Percentiles rank a stretch among this genome's conserved stretches.
These are phyloP conservation scores for Sphagnum contortum DNA, from an alignment of 225 moss, liverwort and hornwort species.

Conservation along the genomic window DNA sequence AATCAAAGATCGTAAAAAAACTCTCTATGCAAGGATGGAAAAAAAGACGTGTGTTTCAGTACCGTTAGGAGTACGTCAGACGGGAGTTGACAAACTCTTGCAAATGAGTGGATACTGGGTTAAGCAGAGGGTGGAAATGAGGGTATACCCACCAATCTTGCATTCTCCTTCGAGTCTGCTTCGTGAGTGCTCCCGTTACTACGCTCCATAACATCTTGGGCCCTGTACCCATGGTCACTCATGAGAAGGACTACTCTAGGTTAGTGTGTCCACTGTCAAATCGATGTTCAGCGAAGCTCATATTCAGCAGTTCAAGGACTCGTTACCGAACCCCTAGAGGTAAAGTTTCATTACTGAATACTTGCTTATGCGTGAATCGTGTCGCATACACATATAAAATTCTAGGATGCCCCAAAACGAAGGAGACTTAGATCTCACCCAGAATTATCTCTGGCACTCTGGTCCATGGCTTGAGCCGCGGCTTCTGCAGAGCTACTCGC, in stretches of 20 bases:
- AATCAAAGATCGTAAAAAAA: background rate
- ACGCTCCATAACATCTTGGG: background rate
- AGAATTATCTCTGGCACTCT: background rate
- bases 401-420: too few species aligned
- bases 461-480: slow-evolving; percentile 5
- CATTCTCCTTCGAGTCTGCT: background rate
- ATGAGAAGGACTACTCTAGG: too few species aligned
- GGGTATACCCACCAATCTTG: slow-evolving; percentile 2
- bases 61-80: background rate
- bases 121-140: background rate
- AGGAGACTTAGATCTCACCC: too few species aligned
- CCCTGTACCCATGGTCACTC: background rate
- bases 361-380: too few species aligned
- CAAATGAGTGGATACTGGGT: background rate
- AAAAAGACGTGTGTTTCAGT: background rate
- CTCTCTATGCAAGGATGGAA: background rate
- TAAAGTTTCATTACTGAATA: too few species aligned
- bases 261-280: too few species aligned
- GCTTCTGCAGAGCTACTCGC: background rate
- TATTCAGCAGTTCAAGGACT: too few species aligned
- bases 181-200: background rate
- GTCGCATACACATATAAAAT: too few species aligned
- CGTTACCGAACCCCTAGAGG: too few species aligned
- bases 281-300: too few species aligned
- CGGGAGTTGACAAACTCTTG: background rate